Conservation (phyloP, 177 flowering plant species). For the Vitis hybrid region DNA sequence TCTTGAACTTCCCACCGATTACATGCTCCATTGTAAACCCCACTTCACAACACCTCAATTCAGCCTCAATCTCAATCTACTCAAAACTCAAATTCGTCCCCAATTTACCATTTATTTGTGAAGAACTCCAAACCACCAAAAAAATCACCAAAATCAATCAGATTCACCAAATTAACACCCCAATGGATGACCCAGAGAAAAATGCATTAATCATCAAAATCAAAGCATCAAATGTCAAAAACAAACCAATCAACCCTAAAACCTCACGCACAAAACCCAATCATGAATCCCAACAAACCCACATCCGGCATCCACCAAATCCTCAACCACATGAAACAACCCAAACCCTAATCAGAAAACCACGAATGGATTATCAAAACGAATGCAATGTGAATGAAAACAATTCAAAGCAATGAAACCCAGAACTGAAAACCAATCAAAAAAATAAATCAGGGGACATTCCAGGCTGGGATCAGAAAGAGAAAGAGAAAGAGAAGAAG, state of each 20-base stretch:
- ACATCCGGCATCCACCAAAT: too few species aligned
- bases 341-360: too few species aligned
- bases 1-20: conserved; percentile 60
- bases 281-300: neutral
- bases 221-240: neutral
- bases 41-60: conserved; percentile 4
- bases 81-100: conserved; percentile 5
- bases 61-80: conserved; percentile 5
- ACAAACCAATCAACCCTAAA: neutral
- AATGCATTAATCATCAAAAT: neutral
- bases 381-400: too few species aligned
- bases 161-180: conserved; percentile 10
- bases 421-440: too few species aligned
- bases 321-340: too few species aligned
- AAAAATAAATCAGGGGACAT: too few species aligned
- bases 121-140: conserved; percentile 7
- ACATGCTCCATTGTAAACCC: conserved; percentile 46
- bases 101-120: neutral
- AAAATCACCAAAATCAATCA: conserved; percentile 7
- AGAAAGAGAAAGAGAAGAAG: too few species aligned
- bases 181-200: neutral
- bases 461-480: too few species aligned
- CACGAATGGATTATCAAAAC: too few species aligned
- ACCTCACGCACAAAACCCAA: neutral
- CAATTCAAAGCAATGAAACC: too few species aligned